Base-by-base conservation (phyloP, 2,329 filamentous ascomycete genomes). In the Myriosclerotinia curreyana region DNA sequence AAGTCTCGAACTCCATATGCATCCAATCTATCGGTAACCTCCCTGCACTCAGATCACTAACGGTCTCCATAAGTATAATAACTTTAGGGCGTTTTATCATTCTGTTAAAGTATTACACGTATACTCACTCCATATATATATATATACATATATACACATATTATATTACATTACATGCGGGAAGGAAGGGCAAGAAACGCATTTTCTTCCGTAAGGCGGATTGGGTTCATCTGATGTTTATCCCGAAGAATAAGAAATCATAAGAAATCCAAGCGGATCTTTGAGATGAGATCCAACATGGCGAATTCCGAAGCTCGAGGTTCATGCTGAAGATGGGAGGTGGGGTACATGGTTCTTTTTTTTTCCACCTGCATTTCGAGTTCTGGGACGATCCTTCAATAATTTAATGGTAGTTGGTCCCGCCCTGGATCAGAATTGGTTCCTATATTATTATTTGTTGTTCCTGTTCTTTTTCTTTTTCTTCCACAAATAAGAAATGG, bases 21-120 rank as follows among this genome's bases (percentile, higher is more conserved):
- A 42, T 58, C 12, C 40, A 44, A 46, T 46, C 28, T 22, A 46
- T 46, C 40, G 28, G 28, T 42, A 46, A n/a, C 38, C 44, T n/a
- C 53, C 53, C 53, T 56, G 53, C 28, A n/a, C 40, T 46, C 54
- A 46, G 54, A 58, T 58, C 54, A 17, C 25, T 34, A 12, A 40
- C 40, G 40, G 4, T 34, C 54, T 58, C 54, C 54, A 46, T 25
- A 46, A n/a, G 38, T 34, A 17, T 2, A 11, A 17, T 22, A 46
- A 17, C 20, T 25, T 25, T 17, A 34, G 28, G 17, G 25, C 54
- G 28, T 46, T 58, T 34, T 17, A 25, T 46, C n/a, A 44, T 34
- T 58, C 20, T 22, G 25, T 58, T 40, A 46, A 46, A 9, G 7
- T 22, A 20, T 34, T 22, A 56, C 40, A 56, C 25, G 25, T 46